Evolutionary conservation across 208 protist genomes (phyloP).

Genomic region (Wallacemonas sp.): DNA sequence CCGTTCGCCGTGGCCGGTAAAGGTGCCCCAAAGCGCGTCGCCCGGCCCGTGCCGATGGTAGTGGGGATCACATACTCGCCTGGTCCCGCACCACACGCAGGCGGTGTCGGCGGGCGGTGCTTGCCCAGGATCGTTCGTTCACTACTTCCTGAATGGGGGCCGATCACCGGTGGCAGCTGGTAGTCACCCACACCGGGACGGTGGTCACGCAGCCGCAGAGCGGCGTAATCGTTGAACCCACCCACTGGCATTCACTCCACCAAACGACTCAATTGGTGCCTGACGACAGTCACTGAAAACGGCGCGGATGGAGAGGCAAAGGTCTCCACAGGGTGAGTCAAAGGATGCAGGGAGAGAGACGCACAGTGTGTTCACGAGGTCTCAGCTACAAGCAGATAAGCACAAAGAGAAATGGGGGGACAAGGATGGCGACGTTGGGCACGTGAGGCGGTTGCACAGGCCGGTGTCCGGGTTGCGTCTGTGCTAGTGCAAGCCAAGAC

Average conservation of each 20-base stretch:
- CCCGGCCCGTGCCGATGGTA: conserved; percentile 56
- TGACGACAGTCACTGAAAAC: not conserved
- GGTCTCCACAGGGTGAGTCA: not conserved
- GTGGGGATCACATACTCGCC: conserved; percentile 60
- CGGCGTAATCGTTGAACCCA: conserved; percentile 76
- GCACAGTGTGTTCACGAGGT: not conserved
- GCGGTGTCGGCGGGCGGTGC: conserved; percentile 9
- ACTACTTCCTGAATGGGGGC: conserved; percentile 30
- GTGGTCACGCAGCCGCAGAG: conserved; percentile 72
- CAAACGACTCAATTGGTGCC: not conserved
- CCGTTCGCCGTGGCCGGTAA: not conserved
- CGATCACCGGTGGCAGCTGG: conserved; percentile 37
- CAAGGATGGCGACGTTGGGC: too few relatives aligned
- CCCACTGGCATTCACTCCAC: conserved; percentile 28
- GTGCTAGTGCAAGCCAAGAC: too few relatives aligned
- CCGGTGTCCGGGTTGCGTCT: too few relatives aligned
- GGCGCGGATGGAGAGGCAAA: not conserved
- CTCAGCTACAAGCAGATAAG: too few relatives aligned
- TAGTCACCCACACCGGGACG: conserved; percentile 68
- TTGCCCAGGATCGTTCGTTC: conserved; percentile 52
- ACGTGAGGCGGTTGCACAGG: too few relatives aligned
- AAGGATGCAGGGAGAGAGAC: not conserved
- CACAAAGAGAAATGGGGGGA: too few relatives aligned
- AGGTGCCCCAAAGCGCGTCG: conserved; percentile 36
- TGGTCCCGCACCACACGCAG: conserved; percentile 33